Evolutionary conservation across 345 rosid species (phyloP).

Genomic region (Eucalyptus coolabah): DNA sequence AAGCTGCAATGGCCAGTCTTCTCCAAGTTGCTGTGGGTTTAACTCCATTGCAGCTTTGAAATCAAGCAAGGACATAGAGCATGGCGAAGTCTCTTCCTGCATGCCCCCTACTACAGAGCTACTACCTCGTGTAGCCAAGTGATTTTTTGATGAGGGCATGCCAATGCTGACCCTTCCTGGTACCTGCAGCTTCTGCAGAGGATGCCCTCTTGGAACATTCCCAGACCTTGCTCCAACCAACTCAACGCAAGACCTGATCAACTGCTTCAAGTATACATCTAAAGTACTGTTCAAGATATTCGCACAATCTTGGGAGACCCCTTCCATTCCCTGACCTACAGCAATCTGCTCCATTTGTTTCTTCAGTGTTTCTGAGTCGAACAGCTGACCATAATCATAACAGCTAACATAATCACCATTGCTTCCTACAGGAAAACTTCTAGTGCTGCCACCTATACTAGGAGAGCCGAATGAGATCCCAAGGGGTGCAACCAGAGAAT

Average conservation of each 20-base stretch:
- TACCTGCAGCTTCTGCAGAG: conserved; percentile 42
- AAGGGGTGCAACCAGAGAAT: not conserved
- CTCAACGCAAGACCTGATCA: not conserved
- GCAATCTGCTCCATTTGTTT: not conserved
- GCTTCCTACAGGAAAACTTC: not conserved
- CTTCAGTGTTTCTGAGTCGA: not conserved
- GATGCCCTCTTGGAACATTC: not conserved
- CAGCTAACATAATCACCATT: not conserved
- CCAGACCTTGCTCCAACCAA: not conserved
- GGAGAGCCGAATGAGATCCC: conserved; percentile 29
- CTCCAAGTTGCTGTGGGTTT: not conserved
- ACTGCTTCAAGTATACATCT: conserved; percentile 1
- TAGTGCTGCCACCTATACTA: conserved; percentile 10
- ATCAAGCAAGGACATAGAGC: conserved; percentile 13
- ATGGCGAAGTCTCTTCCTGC: conserved; percentile 2
- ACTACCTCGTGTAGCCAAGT: conserved; percentile 34
- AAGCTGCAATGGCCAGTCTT: conserved; percentile 2
- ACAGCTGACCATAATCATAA: not conserved
- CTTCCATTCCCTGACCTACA: conserved; percentile 2
- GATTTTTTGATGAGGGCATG: conserved; percentile 38
- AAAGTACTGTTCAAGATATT: not conserved
- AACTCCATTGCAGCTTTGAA: conserved; percentile 14
- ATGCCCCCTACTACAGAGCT: not conserved
- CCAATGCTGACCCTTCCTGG: conserved; percentile 41
- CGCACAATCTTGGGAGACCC: conserved; percentile 4